Percentiles rank a stretch among this genome's conserved stretches.
Conservation (phyloP, 2,329 filamentous ascomycete species). For the Phoma herbarum region DNA sequence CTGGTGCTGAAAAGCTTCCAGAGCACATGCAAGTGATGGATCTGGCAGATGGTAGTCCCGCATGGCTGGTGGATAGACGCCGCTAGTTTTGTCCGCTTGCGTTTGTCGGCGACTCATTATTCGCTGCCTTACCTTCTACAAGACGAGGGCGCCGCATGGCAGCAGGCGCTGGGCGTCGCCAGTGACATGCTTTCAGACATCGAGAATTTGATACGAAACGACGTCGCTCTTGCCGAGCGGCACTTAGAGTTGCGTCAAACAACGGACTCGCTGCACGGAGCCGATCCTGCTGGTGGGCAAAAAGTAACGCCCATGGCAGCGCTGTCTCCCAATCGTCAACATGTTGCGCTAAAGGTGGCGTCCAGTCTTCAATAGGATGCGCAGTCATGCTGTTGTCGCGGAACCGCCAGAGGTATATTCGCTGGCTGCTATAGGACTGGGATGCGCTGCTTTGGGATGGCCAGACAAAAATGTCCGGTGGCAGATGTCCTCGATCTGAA, state of each 20-base stretch:
- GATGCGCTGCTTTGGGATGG: slow-evolving; percentile 33
- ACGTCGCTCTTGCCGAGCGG: slow-evolving; percentile 18
- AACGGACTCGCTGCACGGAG: slow-evolving; percentile 39
- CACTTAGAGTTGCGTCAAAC: slow-evolving; percentile 35
- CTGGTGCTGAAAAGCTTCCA: slow-evolving; percentile 28
- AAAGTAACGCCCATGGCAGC: slow-evolving; percentile 27
- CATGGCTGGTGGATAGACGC: slow-evolving; percentile 26
- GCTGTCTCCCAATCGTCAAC: slow-evolving; percentile 31
- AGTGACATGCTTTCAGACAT: slow-evolving; percentile 10
- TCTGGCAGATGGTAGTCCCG: slow-evolving; percentile 35
- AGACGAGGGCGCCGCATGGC: slow-evolving; percentile 2
- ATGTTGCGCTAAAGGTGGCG: slow-evolving; percentile 37
- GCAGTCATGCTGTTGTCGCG: slow-evolving; percentile 34
- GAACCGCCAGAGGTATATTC: slow-evolving; percentile 37
- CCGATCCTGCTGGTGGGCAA: slow-evolving; percentile 31
- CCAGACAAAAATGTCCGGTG: slow-evolving; percentile 49
- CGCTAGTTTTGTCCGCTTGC: slow-evolving; percentile 33
- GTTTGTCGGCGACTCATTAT: slow-evolving; percentile 10
- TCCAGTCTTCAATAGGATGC: slow-evolving; percentile 33
- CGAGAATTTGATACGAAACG: slow-evolving; percentile 6
- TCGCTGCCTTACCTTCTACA: slow-evolving; percentile 20
- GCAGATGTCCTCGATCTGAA: slow-evolving; percentile 29
- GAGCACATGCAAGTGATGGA: slow-evolving; percentile 34
- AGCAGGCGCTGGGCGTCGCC: slow-evolving; percentile 1
- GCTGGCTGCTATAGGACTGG: slow-evolving; percentile 33